Base-by-base conservation (phyloP, 495 filamentous ascomycete species). In the Daldinia loculata region DNA sequence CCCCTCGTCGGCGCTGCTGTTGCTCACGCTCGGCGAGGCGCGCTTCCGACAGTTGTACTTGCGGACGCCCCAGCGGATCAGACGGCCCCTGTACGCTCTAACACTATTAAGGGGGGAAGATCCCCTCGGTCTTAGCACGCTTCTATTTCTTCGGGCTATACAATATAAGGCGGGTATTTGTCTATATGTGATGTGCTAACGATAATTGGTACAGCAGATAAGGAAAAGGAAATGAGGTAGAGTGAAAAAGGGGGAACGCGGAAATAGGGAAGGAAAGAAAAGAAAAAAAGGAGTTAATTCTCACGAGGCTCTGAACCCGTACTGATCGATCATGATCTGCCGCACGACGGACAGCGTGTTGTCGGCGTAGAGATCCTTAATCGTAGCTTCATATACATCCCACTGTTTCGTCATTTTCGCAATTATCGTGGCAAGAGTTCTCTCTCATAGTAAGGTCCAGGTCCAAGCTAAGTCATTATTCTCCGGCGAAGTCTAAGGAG, bases 301-400 rank as follows among this genome's bases (percentile, higher is more conserved):
- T 61, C 70, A 84, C 82, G 82, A 84, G 14, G 83, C 83, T 61
- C 69, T 79, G 75, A 84, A 84, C 6, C 71, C 71, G 51, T 84
- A 76, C 55, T 60, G 66, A n/a, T 81, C 75, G 51, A 76, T 74
- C 81, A 84, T 83, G 12, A 80, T 74, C 52, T 74, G 69, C 63
- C 72, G 77, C 17, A 84, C 82, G 53, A 78, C 78, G 6, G 79
- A 74, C 22, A 84, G 79, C 29, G 81, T 80, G 34, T 81, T 79
- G n/a, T 82, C 69, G 61, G 76, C 76, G 66, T 84, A 84, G 43
- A 80, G 72, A 3, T 59, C 52, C 45, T 79, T 72, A 64, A 84
- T 83, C 6, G 68, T 71, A 22, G 74, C 73, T 56, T 79, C 73
- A 69, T 82, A 73, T 26, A 70, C 51, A 9, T 81, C 77, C 81